Evolutionary conservation across 2,329 filamentous ascomycete genomes (phyloP), one percentile per base, ranked within the genome.

Genomic region (Huntiella abstrusa): DNA sequence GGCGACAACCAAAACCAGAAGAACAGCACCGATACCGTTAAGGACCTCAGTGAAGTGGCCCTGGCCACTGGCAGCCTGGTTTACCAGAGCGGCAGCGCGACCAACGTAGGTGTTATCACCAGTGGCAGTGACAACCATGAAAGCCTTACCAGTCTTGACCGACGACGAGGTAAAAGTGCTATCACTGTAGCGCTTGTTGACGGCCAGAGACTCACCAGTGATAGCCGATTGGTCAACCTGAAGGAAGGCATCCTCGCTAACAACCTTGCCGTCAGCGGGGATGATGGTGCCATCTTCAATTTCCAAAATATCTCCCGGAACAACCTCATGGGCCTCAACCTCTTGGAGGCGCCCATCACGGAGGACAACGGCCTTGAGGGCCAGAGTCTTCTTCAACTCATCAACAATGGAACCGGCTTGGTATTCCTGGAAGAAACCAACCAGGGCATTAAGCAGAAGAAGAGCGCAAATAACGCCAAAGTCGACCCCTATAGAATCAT

Each of bases 21-120:
- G 70, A 56, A 85, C 70, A 50, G 78, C 83, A 61, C 84, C 83
- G 54, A 93, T 93, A 52, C 77, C 80, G 67, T 91, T 87, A 48
- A 93, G 72, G 11, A 93, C 84, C 64, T 88, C 81, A 51, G 17
- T 19, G 17, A 19, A 19, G 5, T 19, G 17, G 17, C 17, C 17
- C 17, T 19, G 17, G 17, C 17, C 81, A 53, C 71, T 66, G 49
- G 77, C 73, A 49, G 84, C 83, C 58, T 79, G 75, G 59, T 77
- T 84, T 56, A 92, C 85, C 39, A 93, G 75, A 51, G 84, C 83
- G 57, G 86, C 85, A 55, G 84, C 83, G 57, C 83, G 82, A 66
- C 85, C 85, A 58, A 93, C 84, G 62, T 86, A 92, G 52, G 85
- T 92, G 65, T 80, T 81, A 66, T 93, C 84, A 69, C 85, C 85